phyloP scores from a whole-genome alignment of 148 eudicot genomes.

The Silene latifolia region DNA sequence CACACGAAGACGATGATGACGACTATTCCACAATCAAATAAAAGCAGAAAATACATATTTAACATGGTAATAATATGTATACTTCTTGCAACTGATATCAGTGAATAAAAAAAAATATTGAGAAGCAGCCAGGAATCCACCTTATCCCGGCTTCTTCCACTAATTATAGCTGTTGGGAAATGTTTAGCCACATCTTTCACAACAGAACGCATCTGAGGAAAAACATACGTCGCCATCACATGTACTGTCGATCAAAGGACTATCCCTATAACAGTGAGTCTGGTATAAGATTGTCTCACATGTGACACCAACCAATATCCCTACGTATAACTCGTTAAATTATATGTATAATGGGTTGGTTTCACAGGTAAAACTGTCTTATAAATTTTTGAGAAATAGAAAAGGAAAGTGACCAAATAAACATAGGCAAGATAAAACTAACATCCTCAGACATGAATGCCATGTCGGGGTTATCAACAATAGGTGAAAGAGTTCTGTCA shows the following conservation, averaged over 20 bases:
- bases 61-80: not conserved
- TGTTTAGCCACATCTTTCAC: no score
- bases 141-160: constrained; percentile 98
- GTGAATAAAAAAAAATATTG: not conserved
- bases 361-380: not conserved
- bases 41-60: no score
- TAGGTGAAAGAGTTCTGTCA: constrained; percentile 82
- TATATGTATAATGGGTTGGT: not conserved
- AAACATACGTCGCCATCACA: no score
- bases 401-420: not conserved
- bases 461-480: constrained; percentile 85
- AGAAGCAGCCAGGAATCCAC: constrained; percentile 33
- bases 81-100: not conserved
- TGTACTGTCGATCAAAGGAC: no score
- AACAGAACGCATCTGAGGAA: no score
- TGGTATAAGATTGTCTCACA: no score
- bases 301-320: not conserved
- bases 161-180: no score
- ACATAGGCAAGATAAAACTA: constrained; percentile 19
- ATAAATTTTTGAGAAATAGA: not conserved
- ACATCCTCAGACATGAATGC: constrained; percentile 87
- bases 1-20: not conserved
- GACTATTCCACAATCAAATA: not conserved
- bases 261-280: no score
- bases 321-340: not conserved